Base-by-base conservation (phyloP, 768 basidiomycete genomes). In the Filobasidium wieringae region DNA sequence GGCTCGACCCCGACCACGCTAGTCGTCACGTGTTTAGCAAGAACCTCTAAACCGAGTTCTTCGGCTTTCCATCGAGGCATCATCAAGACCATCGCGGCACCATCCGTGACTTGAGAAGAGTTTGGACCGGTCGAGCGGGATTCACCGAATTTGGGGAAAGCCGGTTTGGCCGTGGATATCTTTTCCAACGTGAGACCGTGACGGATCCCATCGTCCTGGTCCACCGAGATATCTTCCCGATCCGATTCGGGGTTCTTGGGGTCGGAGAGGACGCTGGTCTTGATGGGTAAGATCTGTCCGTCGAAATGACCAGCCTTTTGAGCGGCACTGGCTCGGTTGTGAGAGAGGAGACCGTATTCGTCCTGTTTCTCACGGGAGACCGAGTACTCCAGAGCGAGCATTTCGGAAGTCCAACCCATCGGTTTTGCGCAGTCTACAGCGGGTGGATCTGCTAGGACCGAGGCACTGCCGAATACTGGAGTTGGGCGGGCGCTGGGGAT, bases 361-460 rank as follows among this genome's bases (percentile, higher is more conserved):
- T 90, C 87, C 78, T 87, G 86, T 57, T 84, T 80, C 51, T 85
- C 81, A 33, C 87, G 79, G 49, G 84, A 79, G 58, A 90, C 76
- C 58, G 80, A 73, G 72, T 82, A 88, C 40, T 88, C 85, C 31
- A 75, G 73, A 0, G 87, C 87, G 31, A 90, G 85, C 61, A 88
- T 90, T 73, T 90, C 87, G 63, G 83, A 84, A 6, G 87, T 88
- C 88, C 88, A 88, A 7, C 87, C 87, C 88, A 89, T 90, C 31
- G 84, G 85, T 68, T 60, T 51, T 50, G 63, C 62, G 41, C 65
- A 71, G 53, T 72, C 71, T 5, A 62, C 62, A 12, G 72, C 68
- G 0, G 62, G 49, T 2, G 58, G 57, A 54, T 69, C 61, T 3
- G 62, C 53, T 58, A 63, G 61, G 32, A 72, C 68, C 11, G 68